Base-by-base conservation (phyloP, 1,284 basidiomycete genomes). In the Vanrija sp. region DNA sequence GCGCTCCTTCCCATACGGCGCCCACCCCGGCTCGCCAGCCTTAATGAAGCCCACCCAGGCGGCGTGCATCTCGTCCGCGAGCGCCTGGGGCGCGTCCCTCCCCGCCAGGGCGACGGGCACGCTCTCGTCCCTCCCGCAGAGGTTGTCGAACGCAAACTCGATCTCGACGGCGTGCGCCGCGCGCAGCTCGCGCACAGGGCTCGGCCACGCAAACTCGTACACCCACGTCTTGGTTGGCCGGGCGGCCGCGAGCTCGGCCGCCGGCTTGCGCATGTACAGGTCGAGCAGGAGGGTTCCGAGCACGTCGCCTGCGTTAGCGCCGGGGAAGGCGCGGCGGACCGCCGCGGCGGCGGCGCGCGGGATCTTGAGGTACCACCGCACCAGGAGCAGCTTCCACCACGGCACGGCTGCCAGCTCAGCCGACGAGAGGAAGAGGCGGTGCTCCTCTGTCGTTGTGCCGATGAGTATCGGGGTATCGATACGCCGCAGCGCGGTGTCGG, bases 31-130 rank as follows among this genome's bases (percentile, higher is more conserved):
- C 4, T 22, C 16, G 20, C 41, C 41, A 2, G 16, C 16, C 20
- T 23, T 35, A 6, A 49, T 14, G 20, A 49, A 49, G 5, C 18
- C 18, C 5, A 49, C 41, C 48, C 48, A 49, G 22, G 41, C 48
- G 16, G 25, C 19, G 47, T 49, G 47, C 48, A 43, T 49, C 22
- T 43, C 41, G 27, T 42, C 41, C 19, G 47, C 47, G n/a, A 49
- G 38, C 1, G 0, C 8, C 39, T 49, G 47, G 5, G 47, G 47
- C 20, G 47, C 39, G 3, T 38, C 36, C 35, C 15, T 4, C n/a
- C 46, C 46, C 5, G 7, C 24, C 14, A 4, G 25, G 18, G 22
- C 47, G 3, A 10, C 47, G 15, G 6, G 19, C 3, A 15, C 12
- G 8, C 8, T 12, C 12, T 31, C 31, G 31, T 12, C 31, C 25